Percentiles rank a stretch among this genome's conserved stretches.
Conservation (phyloP, 148 eudicot genomes). For the Oxyria digyna region DNA sequence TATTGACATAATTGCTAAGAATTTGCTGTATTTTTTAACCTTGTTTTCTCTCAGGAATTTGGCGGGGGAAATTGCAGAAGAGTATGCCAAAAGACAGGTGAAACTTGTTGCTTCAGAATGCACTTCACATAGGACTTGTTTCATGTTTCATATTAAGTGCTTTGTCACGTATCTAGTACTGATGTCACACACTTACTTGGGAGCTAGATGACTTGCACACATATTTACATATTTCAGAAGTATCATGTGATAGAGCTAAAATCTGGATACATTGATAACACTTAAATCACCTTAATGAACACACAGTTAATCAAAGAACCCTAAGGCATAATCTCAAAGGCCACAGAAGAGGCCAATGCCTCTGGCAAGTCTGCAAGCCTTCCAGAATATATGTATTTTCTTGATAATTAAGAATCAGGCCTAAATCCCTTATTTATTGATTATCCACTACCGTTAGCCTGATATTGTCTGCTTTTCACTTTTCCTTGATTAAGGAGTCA, state of each 20-base stretch:
- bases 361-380: too few species aligned
- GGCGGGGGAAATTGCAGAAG: conserved; percentile 87
- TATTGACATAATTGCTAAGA: neutral
- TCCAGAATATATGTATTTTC: too few species aligned
- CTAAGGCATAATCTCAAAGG: too few species aligned
- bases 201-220: neutral
- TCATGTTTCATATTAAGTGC: neutral
- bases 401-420: too few species aligned
- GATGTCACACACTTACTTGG: neutral
- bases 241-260: neutral
- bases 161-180: neutral
- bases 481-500: neutral
- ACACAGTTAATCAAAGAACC: too few species aligned
- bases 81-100: conserved; percentile 68
- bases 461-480: neutral
- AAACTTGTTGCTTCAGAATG: conserved; percentile 4
- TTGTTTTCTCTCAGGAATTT: conserved; percentile 44
- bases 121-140: neutral
- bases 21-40: neutral
- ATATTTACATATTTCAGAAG: neutral
- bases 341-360: too few species aligned
- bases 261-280: too few species aligned
- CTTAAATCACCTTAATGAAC: too few species aligned
- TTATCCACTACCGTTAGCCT: neutral
- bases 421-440: too few species aligned